phyloP scores from a whole-genome alignment of 371 early-diverging fungal species.

The Mucor velutinosus region DNA sequence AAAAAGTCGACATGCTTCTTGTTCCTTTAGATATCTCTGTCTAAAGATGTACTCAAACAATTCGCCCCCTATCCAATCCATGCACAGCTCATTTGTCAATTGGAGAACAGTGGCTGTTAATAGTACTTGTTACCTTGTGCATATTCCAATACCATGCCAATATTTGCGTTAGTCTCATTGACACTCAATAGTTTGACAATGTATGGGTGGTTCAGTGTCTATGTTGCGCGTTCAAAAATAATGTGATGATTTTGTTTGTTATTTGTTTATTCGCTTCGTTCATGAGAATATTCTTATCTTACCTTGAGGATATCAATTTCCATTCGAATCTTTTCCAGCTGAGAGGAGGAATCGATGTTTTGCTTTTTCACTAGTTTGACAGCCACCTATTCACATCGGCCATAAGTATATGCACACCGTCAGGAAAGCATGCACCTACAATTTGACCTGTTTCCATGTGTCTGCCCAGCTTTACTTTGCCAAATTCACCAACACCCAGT shows the following conservation, averaged over 20 bases:
- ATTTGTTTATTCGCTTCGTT: not conserved
- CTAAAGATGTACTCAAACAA: constrained; percentile 95
- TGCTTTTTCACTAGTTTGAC: constrained; percentile 82
- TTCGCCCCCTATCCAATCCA: constrained; percentile 69
- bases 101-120: not conserved
- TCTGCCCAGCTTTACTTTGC: constrained; percentile 96
- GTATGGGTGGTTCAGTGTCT: constrained; percentile 82
- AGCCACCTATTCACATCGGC: constrained; percentile 58
- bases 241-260: constrained; percentile 9
- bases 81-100: not conserved
- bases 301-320: constrained; percentile 83
- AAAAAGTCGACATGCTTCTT: constrained; percentile 89
- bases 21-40: constrained; percentile 85
- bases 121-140: constrained; percentile 63
- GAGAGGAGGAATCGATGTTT: constrained; percentile 72
- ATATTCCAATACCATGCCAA: constrained; percentile 94
- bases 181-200: constrained; percentile 95
- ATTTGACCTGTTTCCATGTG: constrained; percentile 90
- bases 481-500: constrained; percentile 98
- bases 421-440: constrained; percentile 53
- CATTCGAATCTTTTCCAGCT: constrained; percentile 76
- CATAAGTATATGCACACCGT: not conserved
- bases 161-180: constrained; percentile 91
- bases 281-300: constrained; percentile 19
- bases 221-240: not conserved